These are phyloP conservation scores for Curvularia sp. DNA, from an alignment of 2,329 filamentous ascomycete genomes.

Conservation along the genomic window DNA sequence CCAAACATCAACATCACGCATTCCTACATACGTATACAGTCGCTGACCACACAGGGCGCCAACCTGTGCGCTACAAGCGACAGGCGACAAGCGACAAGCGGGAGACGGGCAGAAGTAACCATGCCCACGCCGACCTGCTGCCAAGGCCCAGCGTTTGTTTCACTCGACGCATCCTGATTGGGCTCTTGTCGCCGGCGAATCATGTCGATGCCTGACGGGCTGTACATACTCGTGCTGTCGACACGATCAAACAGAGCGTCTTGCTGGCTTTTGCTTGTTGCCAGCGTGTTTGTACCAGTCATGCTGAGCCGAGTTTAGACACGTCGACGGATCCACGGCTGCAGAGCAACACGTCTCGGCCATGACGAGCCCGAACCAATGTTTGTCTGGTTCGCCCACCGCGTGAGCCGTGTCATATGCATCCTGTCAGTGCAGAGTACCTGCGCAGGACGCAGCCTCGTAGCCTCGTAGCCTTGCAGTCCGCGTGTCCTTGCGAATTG, in stretches of 20 bases:
- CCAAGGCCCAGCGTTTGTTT: conserved; percentile 12
- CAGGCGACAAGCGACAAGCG: no score
- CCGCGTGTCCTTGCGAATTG: neutral
- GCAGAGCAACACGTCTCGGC: neutral
- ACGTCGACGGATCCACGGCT: conserved; percentile 3
- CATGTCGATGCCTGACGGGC: neutral
- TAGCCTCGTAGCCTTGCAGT: no score
- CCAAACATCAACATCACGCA: neutral
- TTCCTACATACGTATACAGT: neutral
- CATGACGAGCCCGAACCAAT: neutral
- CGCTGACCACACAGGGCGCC: neutral
- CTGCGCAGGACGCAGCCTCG: neutral
- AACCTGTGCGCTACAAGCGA: neutral
- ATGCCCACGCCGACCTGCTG: conserved; percentile 1
- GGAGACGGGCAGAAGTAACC: conserved; percentile 1
- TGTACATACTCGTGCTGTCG: neutral
- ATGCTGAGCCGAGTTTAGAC: neutral
- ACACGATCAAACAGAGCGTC: no score
- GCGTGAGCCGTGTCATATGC: no score
- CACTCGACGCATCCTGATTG: conserved; percentile 15
- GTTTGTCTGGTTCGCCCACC: neutral
- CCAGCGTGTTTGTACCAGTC: neutral
- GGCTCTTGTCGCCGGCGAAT: no score
- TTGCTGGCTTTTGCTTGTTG: neutral
- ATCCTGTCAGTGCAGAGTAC: no score